Evolutionary conservation across 164 flowering plant species (phyloP), one percentile per base, ranked within the genome.

Genomic region (Platanus orientalis): DNA sequence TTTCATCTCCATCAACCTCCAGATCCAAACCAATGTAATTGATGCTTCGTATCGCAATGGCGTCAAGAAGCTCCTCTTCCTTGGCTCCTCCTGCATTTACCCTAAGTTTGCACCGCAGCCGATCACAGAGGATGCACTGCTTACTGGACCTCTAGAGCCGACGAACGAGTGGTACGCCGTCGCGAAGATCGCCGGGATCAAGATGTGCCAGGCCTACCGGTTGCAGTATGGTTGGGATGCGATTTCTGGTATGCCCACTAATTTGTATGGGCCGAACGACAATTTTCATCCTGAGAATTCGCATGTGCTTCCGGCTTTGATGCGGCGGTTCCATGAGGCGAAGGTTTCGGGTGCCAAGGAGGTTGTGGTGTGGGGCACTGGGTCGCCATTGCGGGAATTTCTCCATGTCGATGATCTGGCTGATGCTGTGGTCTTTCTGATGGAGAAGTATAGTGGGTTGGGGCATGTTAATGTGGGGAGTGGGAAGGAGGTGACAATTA

Each of bases 351-450:
- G n/a, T n/a, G n/a, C n/a, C n/a, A n/a, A n/a, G n/a, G n/a, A n/a
- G n/a, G n/a, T n/a, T n/a, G n/a, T 77, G 77, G 2, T 84, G 79
- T 93, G 98, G 97, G 98, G 98, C 21, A 76, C 81, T 0, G 98
- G 97, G 17, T 80, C 81, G 24, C 98, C 98, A 1, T 55, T 93
- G 32, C 70, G 98, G 65, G 98, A 90, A 76, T 90, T 93, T 58
- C 68, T 90, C 47, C 98, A 93, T 64, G 98, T 93, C 0, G 98
- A 93, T 72, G 96, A 93, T 80, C 66, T 93, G 39, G 98, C 97
- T 0, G 97, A 90, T 73, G 97, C 88, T 0, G 81, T 83, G 26
- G 86, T 90, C 21, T 93, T 87, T 58, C 34, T 89, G 78, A 77
- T 93, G 97, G 97, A 84, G 23, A 71, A 74, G 30, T 89, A 89